A percentile compares a stretch with the other conserved stretches of the same genome.
Evolutionary conservation across 2,329 filamentous ascomycete species (phyloP).

Genomic region (Aspergillus pseudonomiae): DNA sequence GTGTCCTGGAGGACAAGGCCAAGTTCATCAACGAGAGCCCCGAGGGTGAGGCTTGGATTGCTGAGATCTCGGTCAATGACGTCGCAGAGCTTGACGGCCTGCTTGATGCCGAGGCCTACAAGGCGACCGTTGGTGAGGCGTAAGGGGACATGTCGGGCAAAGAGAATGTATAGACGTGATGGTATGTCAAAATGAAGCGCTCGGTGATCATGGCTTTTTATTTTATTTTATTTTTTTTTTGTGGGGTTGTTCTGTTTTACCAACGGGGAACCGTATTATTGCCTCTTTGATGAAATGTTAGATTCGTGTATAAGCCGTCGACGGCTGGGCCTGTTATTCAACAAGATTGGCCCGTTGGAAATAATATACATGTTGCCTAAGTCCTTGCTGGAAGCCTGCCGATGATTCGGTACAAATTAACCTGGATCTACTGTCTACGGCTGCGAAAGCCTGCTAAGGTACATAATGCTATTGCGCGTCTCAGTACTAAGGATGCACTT

Average conservation of each 20-base stretch:
- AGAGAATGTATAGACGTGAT: constrained; percentile 8
- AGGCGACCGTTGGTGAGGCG: constrained; percentile 66
- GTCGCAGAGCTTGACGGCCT: constrained; percentile 70
- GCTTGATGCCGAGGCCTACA: constrained; percentile 79
- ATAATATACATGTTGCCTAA: constrained; percentile 8
- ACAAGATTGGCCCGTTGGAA: constrained; percentile 20
- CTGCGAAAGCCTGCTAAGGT: not conserved
- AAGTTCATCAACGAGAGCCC: constrained; percentile 85
- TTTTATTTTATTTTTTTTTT: not conserved
- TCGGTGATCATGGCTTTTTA: constrained; percentile 5
- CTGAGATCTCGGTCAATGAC: constrained; percentile 78
- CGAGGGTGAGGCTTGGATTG: constrained; percentile 92
- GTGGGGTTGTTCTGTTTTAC: constrained; percentile 11
- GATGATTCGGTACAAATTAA: not conserved
- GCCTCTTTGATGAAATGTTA: constrained; percentile 21
- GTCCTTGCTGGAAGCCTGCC: not conserved
- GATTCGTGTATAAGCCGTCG: constrained; percentile 18
- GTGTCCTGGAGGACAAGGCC: constrained; percentile 78
- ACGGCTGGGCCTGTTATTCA: constrained; percentile 25
- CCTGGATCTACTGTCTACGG: not conserved
- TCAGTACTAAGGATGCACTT: not conserved
- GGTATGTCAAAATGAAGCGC: constrained; percentile 8
- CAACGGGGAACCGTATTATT: constrained; percentile 9
- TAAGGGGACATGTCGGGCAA: not conserved
- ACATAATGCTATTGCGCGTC: not conserved